phyloP scores from a whole-genome alignment of 306 rosid genomes.

The Bauhinia variegata region DNA sequence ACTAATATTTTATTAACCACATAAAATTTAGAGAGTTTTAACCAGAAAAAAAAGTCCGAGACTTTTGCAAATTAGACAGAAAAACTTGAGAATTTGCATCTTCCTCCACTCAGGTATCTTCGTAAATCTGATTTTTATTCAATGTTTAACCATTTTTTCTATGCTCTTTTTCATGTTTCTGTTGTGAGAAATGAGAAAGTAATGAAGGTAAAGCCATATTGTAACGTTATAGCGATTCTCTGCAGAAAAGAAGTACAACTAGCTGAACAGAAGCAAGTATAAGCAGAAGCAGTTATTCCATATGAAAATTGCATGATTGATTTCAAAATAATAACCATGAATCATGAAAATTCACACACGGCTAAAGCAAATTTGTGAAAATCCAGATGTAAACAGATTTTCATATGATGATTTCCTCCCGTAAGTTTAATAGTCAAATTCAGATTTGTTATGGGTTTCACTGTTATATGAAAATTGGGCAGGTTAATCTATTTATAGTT shows the following conservation, averaged over 20 bases:
- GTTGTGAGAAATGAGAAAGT: background rate
- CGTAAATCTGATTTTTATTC: no score
- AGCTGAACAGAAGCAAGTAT: slow-evolving; percentile 10
- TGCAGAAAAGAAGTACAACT: slow-evolving; percentile 22
- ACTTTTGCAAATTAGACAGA: slow-evolving; percentile 1
- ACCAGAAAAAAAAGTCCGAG: background rate
- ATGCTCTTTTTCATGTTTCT: background rate
- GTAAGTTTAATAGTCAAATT: background rate
- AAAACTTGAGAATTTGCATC: background rate
- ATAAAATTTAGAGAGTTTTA: background rate
- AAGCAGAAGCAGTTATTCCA: background rate
- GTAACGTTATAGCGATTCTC: background rate
- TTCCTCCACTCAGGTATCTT: no score
- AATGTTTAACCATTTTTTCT: background rate
- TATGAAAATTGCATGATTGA: background rate
- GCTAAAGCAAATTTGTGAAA: no score
- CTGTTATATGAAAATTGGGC: no score
- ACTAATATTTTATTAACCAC: background rate
- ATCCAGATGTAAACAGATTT: no score
- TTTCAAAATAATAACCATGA: no score
- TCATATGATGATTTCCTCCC: background rate
- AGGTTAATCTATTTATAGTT: no score
- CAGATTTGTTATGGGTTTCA: background rate
- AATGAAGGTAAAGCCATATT: slow-evolving; percentile 7
- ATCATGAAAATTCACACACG: no score